Base-by-base conservation (phyloP, 2,329 filamentous ascomycete species). In the Emericellopsis cladophorae region DNA sequence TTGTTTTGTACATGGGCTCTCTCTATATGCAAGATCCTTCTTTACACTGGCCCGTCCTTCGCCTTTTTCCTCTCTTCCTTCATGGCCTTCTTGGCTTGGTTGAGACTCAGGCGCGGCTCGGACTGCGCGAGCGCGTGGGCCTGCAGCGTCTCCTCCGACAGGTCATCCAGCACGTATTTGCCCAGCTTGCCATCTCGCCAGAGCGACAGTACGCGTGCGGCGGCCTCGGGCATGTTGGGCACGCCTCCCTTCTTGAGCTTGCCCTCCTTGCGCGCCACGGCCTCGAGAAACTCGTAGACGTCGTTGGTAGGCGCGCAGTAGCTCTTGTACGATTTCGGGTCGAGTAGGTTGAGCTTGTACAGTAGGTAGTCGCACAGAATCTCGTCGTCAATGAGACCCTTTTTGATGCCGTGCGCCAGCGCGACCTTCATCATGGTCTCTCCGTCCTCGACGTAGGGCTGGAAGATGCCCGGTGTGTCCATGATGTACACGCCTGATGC, bases 401-500 rank as follows among this genome's bases (percentile, higher is more conserved):
- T 87, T 58, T 94, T 94, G 41, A 98, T 87, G 57, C 83, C 85
- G 16, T 90, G 87, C 40, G 86, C 88, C 1, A 96, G 74, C 2
- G 89, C 83, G n/a, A 98, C 74, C 61, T 95, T 96, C 46, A 98
- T 68, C 92, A 98, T 98, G 36, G 80, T 77, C 56, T 92, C 83
- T 14, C 84, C 74, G 53, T 93, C 77, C 0, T 81, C 74, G 23
- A 96, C 83, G 57, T 94, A 95, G 0, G 92, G 92, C 44, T 95
- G 77, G 59, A 96, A 98, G 8, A 98, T 89, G 37, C 92, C 92
- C 0, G 92, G 92, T 0, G 90, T 95, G 61, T 98, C 92, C 37
- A 94, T 67, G 35, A 96, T 65, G 57, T 92, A 95, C 5, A 95
- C 81, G 35, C 81, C 81, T 36, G 73, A 67, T 21, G 67, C 69